Conservation (phyloP, 1,139 yeast genomes). For the Yamadazyma siamensis region DNA sequence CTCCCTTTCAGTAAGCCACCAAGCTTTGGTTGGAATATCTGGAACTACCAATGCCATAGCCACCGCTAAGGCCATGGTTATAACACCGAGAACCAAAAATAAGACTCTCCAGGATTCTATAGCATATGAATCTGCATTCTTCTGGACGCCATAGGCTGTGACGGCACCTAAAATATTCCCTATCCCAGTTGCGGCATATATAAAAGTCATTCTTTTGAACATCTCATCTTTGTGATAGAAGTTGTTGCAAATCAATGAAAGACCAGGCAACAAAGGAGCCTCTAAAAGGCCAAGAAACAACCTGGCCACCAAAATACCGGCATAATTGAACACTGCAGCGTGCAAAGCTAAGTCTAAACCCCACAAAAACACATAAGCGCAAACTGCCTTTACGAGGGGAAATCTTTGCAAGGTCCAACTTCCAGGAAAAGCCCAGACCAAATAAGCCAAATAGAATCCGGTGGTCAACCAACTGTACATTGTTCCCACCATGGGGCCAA, state of each 20-base stretch:
- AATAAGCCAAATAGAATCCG: constrained; percentile 50
- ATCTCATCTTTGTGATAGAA: constrained; percentile 28
- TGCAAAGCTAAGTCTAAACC: constrained; percentile 48
- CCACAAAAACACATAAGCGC: constrained; percentile 46
- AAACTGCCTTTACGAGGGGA: constrained; percentile 51
- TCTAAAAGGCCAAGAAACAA: constrained; percentile 38
- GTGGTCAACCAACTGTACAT: constrained; percentile 51
- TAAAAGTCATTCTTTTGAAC: constrained; percentile 10
- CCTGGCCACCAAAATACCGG: constrained; percentile 46
- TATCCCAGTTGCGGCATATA: constrained; percentile 21
- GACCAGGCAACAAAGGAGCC: constrained; percentile 32
- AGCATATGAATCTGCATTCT: constrained; percentile 19
- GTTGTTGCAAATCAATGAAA: constrained; percentile 20
- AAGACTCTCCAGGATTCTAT: constrained; percentile 25
- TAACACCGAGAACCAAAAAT: constrained; percentile 44
- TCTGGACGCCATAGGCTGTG: constrained; percentile 30
- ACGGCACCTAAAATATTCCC: constrained; percentile 30
- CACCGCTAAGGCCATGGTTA: constrained; percentile 21
- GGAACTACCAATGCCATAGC: constrained; percentile 27
- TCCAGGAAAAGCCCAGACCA: constrained; percentile 52
- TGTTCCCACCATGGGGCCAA: constrained; percentile 17
- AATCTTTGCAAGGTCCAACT: constrained; percentile 47
- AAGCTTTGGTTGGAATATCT: constrained; percentile 41
- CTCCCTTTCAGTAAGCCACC: constrained; percentile 37
- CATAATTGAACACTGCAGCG: constrained; percentile 38